Base-by-base conservation (phyloP, 768 basidiomycete species). In the Phaeotremella skinneri region DNA sequence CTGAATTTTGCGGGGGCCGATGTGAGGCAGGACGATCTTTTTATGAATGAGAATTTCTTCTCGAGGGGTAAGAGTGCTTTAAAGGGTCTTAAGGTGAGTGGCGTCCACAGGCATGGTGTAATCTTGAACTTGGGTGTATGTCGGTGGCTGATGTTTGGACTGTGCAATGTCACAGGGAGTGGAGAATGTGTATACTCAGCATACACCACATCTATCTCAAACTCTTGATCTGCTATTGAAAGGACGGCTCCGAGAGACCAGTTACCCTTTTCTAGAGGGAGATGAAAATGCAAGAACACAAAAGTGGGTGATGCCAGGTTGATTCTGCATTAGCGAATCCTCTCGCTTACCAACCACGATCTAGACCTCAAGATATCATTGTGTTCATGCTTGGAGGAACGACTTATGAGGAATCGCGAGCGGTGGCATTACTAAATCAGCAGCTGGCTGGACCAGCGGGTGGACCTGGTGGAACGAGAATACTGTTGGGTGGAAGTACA, bases 111-210 rank as follows among this genome's bases (percentile, higher is more conserved):
- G 4, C n/a, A 25, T n/a, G 3, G 1, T 37, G 11, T 26, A n/a
- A n/a, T n/a, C n/a, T n/a, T n/a, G n/a, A n/a, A n/a, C n/a, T n/a
- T n/a, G n/a, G n/a, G n/a, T n/a, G n/a, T n/a, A n/a, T n/a, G n/a
- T n/a, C n/a, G 41, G 30, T 63, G 29, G 58, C 42, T 21, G 21
- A 9, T 0, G 2, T 21, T 26, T 1, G 13, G 13, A 41, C 11
- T 41, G 11, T 11, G n/a, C 37, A 41, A 41, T 41, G 37, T 41
- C 37, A 2, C 55, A 93, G 90, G 96, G 96, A 2, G 94, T 98
- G 3, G 96, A 99, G 78, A 99, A 99, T 69, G 93, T 98, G 16
- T 99, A 97, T 75, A 99, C 91, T 56, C 96, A 98, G 67, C 96
- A 98, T 69, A 86, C 85, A 16, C 96, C 96, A 5, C 92, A 93